phyloP scores from a whole-genome alignment of 2,329 filamentous ascomycete genomes.

The Fusarium abutilonis region DNA sequence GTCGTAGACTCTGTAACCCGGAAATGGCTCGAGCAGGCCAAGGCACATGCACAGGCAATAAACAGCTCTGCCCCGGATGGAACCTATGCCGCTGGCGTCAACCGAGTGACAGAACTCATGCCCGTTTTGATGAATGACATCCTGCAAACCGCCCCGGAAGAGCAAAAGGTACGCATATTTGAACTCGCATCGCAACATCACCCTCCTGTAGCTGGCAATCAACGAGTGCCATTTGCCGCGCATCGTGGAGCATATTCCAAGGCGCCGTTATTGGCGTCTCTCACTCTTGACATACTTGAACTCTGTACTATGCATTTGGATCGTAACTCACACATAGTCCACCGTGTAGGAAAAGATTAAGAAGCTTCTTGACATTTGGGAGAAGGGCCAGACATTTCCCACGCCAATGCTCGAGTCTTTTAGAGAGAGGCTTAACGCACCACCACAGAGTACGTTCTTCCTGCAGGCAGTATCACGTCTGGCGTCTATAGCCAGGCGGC shows the following conservation, averaged over 20 bases:
- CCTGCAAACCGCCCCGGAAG: conserved; percentile 83
- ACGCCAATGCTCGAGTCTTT: conserved; percentile 79
- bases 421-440: conserved; percentile 78
- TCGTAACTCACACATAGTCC: conserved; percentile 54
- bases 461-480: conserved; percentile 7
- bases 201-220: conserved; percentile 38
- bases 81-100: conserved; percentile 92
- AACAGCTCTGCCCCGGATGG: conserved; percentile 85
- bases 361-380: conserved; percentile 98
- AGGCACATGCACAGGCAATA: conserved; percentile 82
- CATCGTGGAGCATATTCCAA: conserved; percentile 27
- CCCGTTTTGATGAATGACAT: conserved; percentile 96
- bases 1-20: conserved; percentile 99
- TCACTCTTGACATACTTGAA: conserved; percentile 35
- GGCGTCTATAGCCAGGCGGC: not conserved
- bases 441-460: conserved; percentile 69
- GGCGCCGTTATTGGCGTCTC: conserved; percentile 11
- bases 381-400: conserved; percentile 93
- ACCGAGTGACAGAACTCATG: conserved; percentile 95
- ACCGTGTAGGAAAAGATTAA: conserved; percentile 86
- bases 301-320: conserved; percentile 37
- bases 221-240: conserved; percentile 25
- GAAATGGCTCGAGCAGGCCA: conserved; percentile 97
- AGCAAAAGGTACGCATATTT: conserved; percentile 89
- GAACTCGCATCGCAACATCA: conserved; percentile 33